phyloP scores from a whole-genome alignment of 1,284 basidiomycete genomes.

The Tilletia indica region DNA sequence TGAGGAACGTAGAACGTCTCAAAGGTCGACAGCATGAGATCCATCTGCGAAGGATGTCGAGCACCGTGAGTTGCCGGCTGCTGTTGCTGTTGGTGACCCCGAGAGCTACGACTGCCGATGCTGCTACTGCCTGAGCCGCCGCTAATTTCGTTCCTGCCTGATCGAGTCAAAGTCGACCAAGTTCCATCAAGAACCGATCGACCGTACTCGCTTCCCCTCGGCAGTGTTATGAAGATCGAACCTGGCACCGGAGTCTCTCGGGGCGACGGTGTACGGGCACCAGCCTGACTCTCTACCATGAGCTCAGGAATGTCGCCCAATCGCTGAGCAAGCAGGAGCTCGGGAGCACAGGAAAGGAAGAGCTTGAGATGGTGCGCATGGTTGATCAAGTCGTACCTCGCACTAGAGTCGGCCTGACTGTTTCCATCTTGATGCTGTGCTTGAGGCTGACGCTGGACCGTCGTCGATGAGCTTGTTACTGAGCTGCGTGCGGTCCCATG shows the following conservation, averaged over 20 bases:
- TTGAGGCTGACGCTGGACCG: neutral
- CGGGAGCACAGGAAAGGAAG: neutral
- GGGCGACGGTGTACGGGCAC: neutral
- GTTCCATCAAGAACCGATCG: neutral
- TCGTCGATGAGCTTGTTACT: neutral
- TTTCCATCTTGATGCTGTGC: no score
- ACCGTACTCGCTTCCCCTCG: constrained; percentile 1
- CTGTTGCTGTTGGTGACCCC: no score
- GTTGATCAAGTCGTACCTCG: neutral
- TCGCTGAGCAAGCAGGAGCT: neutral
- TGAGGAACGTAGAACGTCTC: constrained; percentile 5
- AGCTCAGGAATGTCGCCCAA: neutral
- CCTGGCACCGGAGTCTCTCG: neutral
- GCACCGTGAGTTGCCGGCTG: neutral
- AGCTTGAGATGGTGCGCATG: constrained; percentile 14
- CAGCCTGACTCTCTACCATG: neutral
- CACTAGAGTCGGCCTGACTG: no score
- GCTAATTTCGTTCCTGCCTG: no score
- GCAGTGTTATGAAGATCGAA: neutral
- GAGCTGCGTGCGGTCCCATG: no score
- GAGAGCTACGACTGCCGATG: no score
- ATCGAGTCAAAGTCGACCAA: neutral
- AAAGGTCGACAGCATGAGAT: neutral
- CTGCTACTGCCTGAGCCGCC: no score
- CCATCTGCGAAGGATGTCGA: neutral